These are phyloP conservation scores for Macrophomina phaseolina DNA, from an alignment of 2,329 filamentous ascomycete species.

Conservation along the genomic window DNA sequence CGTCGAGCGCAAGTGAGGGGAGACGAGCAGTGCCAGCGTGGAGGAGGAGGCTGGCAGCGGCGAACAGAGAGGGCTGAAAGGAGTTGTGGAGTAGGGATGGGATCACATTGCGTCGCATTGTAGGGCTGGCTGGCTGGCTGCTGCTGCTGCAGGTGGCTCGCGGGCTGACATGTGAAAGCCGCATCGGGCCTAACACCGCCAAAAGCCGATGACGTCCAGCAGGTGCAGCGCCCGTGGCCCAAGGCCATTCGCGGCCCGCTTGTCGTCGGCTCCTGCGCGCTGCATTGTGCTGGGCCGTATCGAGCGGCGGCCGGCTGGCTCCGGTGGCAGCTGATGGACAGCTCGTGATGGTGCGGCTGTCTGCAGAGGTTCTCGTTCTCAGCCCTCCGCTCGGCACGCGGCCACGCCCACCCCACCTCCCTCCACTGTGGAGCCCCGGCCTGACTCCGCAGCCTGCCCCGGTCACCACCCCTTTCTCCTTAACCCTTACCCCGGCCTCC, in stretches of 20 bases:
- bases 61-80: background rate
- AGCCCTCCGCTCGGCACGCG: background rate
- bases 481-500: background rate
- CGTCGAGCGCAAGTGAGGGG: background rate
- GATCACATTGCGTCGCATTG: slow-evolving; percentile 9
- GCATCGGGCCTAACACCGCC: slow-evolving; percentile 23
- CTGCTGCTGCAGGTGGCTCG: background rate
- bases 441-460: slow-evolving; percentile 1
- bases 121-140: slow-evolving; percentile 6
- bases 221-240: background rate
- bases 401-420: background rate
- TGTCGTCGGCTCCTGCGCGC: slow-evolving; percentile 3
- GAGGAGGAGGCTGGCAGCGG: background rate
- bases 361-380: too few relatives aligned
- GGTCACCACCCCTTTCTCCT: background rate
- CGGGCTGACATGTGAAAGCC: slow-evolving; percentile 28
- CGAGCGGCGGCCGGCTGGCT: slow-evolving; percentile 16
- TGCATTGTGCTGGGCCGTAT: background rate
- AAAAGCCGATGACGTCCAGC: slow-evolving; percentile 20
- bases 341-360: slow-evolving; percentile 20
- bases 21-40: background rate
- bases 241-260: background rate
- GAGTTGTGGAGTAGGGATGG: slow-evolving; percentile 9
- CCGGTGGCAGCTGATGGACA: slow-evolving; percentile 16
- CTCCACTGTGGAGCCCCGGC: slow-evolving; percentile 6